Evolutionary conservation across 345 rosid species (phyloP).

Genomic region (Eucalyptus regnans): DNA sequence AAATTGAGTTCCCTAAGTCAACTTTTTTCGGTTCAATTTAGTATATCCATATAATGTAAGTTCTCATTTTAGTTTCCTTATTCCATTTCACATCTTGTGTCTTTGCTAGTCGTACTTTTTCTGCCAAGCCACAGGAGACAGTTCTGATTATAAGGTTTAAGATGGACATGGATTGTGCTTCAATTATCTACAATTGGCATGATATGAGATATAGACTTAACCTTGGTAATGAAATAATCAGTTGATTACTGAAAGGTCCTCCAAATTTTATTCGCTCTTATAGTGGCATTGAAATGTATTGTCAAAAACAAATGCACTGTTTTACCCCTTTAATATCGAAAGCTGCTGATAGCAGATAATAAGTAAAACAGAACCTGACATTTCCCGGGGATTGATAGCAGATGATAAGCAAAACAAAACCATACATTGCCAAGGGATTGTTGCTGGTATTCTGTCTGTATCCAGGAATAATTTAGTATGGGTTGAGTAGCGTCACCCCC

Average conservation of each 20-base stretch:
- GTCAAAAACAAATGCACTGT: background rate
- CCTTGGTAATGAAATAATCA: background rate
- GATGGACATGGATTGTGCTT: background rate
- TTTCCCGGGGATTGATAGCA: background rate
- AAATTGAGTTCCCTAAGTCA: background rate
- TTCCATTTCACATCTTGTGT: background rate
- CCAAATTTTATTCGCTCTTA: background rate
- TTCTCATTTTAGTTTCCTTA: background rate
- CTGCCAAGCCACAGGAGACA: background rate
- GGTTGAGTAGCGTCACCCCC: background rate
- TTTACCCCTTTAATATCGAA: background rate
- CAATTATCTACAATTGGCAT: background rate
- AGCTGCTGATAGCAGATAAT: background rate
- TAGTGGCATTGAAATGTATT: background rate
- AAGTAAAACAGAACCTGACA: background rate
- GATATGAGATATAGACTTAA: background rate
- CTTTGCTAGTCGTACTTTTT: background rate
- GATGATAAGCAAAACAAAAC: background rate
- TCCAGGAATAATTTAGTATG: background rate
- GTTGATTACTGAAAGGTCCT: background rate
- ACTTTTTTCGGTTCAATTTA: background rate
- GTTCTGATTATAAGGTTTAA: background rate
- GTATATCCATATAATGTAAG: background rate
- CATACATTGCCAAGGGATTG: background rate
- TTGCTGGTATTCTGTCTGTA: background rate